Percentiles rank a stretch among this genome's conserved stretches.
phyloP scores from a whole-genome alignment of 208 protist species.

The Vickermania spadyakhi region DNA sequence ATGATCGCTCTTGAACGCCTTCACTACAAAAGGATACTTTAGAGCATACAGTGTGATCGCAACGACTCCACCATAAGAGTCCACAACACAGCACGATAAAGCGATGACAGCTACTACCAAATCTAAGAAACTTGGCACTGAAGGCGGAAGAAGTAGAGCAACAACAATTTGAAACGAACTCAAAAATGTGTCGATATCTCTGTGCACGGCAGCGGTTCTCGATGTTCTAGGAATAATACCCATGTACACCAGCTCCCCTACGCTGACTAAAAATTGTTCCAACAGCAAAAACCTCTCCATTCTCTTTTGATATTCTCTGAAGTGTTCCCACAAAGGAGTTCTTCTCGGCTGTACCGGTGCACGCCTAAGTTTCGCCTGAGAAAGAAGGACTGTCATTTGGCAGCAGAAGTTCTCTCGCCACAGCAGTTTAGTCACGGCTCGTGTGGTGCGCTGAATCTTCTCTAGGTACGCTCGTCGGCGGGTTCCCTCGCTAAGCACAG shows the following conservation, averaged over 20 bases:
- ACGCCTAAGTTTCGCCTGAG: slow-evolving; percentile 13
- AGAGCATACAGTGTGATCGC: slow-evolving; percentile 41
- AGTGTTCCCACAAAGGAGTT: slow-evolving; percentile 12
- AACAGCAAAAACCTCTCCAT: slow-evolving; percentile 25
- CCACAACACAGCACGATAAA: slow-evolving; percentile 24
- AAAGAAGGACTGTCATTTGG: slow-evolving; percentile 39
- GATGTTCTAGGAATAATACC: slow-evolving; percentile 22
- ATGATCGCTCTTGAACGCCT: slow-evolving; percentile 28
- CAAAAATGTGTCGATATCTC: slow-evolving; percentile 42
- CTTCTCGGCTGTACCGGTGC: slow-evolving; percentile 1
- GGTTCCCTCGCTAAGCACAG: slow-evolving; percentile 1
- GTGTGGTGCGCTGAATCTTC: not conserved
- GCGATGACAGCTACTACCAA: slow-evolving; percentile 26
- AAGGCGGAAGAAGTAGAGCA: slow-evolving; percentile 19
- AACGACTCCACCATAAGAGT: slow-evolving; percentile 30
- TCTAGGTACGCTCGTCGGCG: not conserved
- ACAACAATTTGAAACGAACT: slow-evolving; percentile 30
- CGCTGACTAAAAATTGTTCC: slow-evolving; percentile 29
- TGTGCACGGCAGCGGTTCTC: slow-evolving; percentile 12
- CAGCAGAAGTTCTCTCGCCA: slow-evolving; percentile 79
- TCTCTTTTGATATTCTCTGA: slow-evolving; percentile 5
- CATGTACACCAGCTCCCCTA: slow-evolving; percentile 59
- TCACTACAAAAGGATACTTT: slow-evolving; percentile 53
- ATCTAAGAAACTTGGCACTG: slow-evolving; percentile 35
- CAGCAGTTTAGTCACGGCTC: slow-evolving; percentile 41